Conservation (phyloP, 1,284 basidiomycete species). For the Trametes pubescens region DNA sequence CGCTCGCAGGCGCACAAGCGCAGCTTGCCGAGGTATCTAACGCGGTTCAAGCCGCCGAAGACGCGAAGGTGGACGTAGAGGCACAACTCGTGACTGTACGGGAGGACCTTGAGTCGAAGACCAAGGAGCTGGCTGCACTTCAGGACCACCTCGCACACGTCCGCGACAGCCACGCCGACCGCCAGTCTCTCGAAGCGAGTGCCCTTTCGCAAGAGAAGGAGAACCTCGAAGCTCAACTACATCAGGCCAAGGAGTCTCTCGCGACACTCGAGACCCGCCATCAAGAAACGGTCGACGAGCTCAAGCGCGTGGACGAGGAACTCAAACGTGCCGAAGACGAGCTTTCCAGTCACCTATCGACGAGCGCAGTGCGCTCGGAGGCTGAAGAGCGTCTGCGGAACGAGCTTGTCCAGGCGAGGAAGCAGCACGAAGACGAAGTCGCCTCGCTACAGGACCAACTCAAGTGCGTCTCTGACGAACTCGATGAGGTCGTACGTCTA, state of each 20-base stretch:
- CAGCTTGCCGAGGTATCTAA: constrained; percentile 24
- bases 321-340: constrained; percentile 38
- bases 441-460: constrained; percentile 48
- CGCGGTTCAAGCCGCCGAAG: constrained; percentile 21
- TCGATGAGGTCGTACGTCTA: constrained; percentile 45
- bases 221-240: constrained; percentile 41
- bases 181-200: constrained; percentile 26
- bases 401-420: constrained; percentile 46
- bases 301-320: constrained; percentile 34
- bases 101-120: constrained; percentile 37
- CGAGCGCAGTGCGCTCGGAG: constrained; percentile 28
- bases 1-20: constrained; percentile 43
- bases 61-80: constrained; percentile 28
- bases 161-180: constrained; percentile 30
- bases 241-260: constrained; percentile 35
- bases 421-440: constrained; percentile 50
- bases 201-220: constrained; percentile 32
- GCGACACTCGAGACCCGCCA: constrained; percentile 32
- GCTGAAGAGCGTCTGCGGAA: constrained; percentile 33
- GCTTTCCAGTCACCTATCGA: constrained; percentile 31
- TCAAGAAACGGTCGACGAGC: constrained; percentile 36
- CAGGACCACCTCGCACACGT: constrained; percentile 36
- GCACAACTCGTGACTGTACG: constrained; percentile 31
- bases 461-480: constrained; percentile 42
- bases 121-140: constrained; percentile 41